Conservation (phyloP, 2,329 filamentous ascomycete species). For the Dactylellina cionopaga region DNA sequence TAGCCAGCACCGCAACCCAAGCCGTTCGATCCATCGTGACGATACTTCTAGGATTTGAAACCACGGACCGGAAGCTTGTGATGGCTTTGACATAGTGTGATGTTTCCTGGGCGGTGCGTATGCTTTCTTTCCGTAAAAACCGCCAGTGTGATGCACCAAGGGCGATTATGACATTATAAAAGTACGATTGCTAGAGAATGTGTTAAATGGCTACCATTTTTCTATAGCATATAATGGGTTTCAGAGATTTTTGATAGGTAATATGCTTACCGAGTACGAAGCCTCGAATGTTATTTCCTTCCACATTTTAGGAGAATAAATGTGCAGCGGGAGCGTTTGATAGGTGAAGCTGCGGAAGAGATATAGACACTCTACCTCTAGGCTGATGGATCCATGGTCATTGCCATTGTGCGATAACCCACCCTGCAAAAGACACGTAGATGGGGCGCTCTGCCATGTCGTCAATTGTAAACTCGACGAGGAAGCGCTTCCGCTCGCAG, state of each 20-base stretch:
- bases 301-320: conserved; percentile 19
- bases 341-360: conserved; percentile 40
- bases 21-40: neutral
- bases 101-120: conserved; percentile 19
- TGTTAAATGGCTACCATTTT: neutral
- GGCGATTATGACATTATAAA: conserved; percentile 36
- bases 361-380: conserved; percentile 34
- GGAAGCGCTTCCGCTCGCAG: neutral
- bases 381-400: neutral
- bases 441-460: conserved; percentile 44
- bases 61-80: conserved; percentile 10
- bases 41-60: conserved; percentile 9
- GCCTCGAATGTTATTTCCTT: conserved; percentile 30
- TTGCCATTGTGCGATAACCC: neutral
- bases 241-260: neutral
- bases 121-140: conserved; percentile 1
- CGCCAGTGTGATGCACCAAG: conserved; percentile 25
- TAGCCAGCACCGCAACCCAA: conserved; percentile 25
- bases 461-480: neutral
- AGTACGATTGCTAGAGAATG: conserved; percentile 12
- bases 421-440: conserved; percentile 38
- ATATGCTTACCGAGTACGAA: conserved; percentile 15
- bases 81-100: conserved; percentile 32
- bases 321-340: conserved; percentile 27
- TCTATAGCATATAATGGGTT: neutral